phyloP scores from a whole-genome alignment of 2,329 filamentous ascomycete genomes.

The Nannizziopsis barbatae region DNA sequence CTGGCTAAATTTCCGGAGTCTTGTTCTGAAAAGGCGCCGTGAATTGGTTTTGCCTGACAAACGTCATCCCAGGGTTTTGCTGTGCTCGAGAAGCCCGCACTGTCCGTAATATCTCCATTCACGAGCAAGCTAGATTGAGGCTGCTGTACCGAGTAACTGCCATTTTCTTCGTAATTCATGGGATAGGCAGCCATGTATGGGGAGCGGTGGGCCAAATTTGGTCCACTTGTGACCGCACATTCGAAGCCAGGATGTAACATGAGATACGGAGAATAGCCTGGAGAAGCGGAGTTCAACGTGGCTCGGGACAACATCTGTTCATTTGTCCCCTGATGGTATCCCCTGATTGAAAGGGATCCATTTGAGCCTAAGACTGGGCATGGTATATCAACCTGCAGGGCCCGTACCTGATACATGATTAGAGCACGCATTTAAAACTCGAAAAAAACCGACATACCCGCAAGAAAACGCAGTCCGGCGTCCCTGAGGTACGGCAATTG shows the following conservation, averaged over 20 bases:
- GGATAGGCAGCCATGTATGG: slow-evolving; percentile 19
- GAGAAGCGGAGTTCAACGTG: slow-evolving; percentile 2
- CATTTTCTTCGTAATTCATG: slow-evolving; percentile 28
- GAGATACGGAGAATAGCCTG: background rate
- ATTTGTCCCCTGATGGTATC: slow-evolving; percentile 1
- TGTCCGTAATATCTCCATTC: slow-evolving; percentile 22
- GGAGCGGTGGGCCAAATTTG: slow-evolving; percentile 13
- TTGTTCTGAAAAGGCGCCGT: slow-evolving; percentile 4
- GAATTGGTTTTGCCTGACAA: slow-evolving; percentile 1
- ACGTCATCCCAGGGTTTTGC: slow-evolving; percentile 7
- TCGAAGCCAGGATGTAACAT: slow-evolving; percentile 21
- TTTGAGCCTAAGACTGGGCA: slow-evolving; percentile 20
- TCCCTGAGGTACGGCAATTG: slow-evolving; percentile 68
- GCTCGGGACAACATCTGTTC: background rate
- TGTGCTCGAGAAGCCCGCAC: background rate
- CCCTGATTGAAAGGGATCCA: background rate
- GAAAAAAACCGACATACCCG: slow-evolving; percentile 44
- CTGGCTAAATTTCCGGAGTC: slow-evolving; percentile 1
- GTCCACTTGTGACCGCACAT: slow-evolving; percentile 13
- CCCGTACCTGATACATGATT: slow-evolving; percentile 21
- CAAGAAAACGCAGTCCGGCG: slow-evolving; percentile 59
- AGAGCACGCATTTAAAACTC: background rate
- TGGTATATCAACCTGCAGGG: slow-evolving; percentile 20
- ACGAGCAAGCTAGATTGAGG: slow-evolving; percentile 28
- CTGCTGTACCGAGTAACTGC: slow-evolving; percentile 26